A percentile compares a stretch with the other conserved stretches of the same genome.
Conservation (phyloP, 768 basidiomycete genomes). For the Dioszegia hungarica region DNA sequence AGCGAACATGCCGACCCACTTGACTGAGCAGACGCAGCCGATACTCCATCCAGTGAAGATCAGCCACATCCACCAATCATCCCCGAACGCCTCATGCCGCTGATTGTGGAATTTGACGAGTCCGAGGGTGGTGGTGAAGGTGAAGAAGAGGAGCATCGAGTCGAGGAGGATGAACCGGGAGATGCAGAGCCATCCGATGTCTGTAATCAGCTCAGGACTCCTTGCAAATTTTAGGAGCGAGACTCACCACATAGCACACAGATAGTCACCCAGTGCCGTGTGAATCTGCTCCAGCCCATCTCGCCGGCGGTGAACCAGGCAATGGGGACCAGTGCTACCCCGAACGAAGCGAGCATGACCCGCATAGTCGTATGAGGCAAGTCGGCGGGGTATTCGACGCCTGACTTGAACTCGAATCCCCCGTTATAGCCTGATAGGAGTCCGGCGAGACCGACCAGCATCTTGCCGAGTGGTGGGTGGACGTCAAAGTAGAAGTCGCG, state of each 20-base stretch:
- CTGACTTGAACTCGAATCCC: constrained; percentile 88
- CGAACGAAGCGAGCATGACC: constrained; percentile 88
- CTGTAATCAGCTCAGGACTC: constrained; percentile 51
- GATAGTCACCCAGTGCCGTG: constrained; percentile 82
- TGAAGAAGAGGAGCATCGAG: constrained; percentile 98
- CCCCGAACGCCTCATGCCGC: constrained; percentile 86
- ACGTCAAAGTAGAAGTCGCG: constrained; percentile 99
- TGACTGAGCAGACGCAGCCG: constrained; percentile 92
- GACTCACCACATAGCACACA: constrained; percentile 85
- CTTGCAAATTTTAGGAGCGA: too few relatives aligned
- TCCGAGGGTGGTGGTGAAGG: constrained; percentile 91
- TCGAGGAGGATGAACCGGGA: constrained; percentile 96
- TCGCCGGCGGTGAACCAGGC: constrained; percentile 96
- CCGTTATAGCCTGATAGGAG: constrained; percentile 88
- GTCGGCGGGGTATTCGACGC: constrained; percentile 69
- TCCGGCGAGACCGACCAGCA: constrained; percentile 93
- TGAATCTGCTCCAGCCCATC: constrained; percentile 82
- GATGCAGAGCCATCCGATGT: constrained; percentile 94
- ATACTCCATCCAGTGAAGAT: constrained; percentile 89
- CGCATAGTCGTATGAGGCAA: constrained; percentile 95
- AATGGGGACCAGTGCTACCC: constrained; percentile 89
- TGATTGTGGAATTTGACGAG: constrained; percentile 96
- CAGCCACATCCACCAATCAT: constrained; percentile 98
- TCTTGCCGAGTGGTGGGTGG: constrained; percentile 96
- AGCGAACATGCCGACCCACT: constrained; percentile 92